phyloP scores from a whole-genome alignment of 345 rosid genomes.

The Brassica juncea region DNA sequence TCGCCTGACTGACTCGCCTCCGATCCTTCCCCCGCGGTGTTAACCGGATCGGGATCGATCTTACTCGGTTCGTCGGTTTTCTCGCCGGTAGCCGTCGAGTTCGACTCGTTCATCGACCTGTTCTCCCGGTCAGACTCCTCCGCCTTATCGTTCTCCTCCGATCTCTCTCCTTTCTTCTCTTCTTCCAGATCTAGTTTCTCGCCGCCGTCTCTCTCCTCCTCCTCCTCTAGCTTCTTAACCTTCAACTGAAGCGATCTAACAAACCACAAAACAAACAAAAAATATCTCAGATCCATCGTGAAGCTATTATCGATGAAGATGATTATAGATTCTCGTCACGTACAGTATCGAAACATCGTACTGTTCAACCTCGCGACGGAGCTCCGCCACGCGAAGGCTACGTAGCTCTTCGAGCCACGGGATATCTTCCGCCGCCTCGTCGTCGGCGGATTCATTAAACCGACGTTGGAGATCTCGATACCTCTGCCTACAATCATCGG shows the following conservation, averaged over 20 bases:
- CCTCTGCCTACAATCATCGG: constrained; percentile 56
- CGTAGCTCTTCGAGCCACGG: constrained; percentile 77
- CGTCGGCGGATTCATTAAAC: constrained; percentile 33
- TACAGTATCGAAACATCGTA: constrained; percentile 73
- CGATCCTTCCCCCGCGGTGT: constrained; percentile 42
- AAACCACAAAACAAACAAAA: not conserved
- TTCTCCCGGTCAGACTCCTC: constrained; percentile 61
- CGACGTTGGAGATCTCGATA: constrained; percentile 67
- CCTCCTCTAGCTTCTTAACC: constrained; percentile 42
- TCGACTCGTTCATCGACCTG: constrained; percentile 76
- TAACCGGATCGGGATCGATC: constrained; percentile 43
- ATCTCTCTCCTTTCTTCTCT: constrained; percentile 25
- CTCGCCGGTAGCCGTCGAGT: constrained; percentile 55
- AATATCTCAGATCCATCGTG: constrained; percentile 31
- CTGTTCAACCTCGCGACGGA: constrained; percentile 67
- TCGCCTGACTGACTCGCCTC: constrained; percentile 44
- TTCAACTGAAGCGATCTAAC: constrained; percentile 46
- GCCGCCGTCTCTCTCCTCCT: constrained; percentile 35
- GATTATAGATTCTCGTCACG: not conserved
- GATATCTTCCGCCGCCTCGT: constrained; percentile 20
- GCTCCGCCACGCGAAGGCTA: constrained; percentile 71
- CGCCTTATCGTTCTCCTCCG: constrained; percentile 36
- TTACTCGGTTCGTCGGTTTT: constrained; percentile 36
- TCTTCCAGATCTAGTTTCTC: constrained; percentile 43
- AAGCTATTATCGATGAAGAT: not conserved